Conservation (phyloP, 2,329 filamentous ascomycete species). For the Huntiella bhutanensis region DNA sequence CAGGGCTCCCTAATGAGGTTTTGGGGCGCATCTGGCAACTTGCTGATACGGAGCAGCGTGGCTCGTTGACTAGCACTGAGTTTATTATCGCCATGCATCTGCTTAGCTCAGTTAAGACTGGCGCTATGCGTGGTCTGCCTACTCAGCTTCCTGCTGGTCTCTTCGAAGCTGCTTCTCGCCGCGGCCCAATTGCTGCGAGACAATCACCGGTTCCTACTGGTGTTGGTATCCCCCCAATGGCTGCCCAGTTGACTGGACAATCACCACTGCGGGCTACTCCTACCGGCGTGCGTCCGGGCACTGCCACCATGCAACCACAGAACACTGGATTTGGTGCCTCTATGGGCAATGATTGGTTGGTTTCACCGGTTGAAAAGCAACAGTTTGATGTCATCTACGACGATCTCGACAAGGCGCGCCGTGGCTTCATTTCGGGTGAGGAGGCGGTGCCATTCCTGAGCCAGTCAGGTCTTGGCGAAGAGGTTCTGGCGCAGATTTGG, state of each 20-base stretch:
- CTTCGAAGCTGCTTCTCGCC: constrained; percentile 73
- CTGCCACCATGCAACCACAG: constrained; percentile 23
- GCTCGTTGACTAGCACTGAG: constrained; percentile 68
- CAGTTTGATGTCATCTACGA: constrained; percentile 77
- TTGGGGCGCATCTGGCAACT: constrained; percentile 93
- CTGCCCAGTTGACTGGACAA: constrained; percentile 49
- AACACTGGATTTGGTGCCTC: constrained; percentile 15
- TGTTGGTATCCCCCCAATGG: constrained; percentile 26
- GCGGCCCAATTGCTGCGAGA: constrained; percentile 26
- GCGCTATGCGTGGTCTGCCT: constrained; percentile 61
- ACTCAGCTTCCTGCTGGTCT: constrained; percentile 64
- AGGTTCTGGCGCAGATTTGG: constrained; percentile 86
- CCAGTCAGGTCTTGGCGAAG: constrained; percentile 76
- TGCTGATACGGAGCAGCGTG: constrained; percentile 82
- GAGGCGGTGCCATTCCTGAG: constrained; percentile 89
- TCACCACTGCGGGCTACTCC: constrained; percentile 33
- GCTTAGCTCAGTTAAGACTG: constrained; percentile 75
- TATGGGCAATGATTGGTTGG: constrained; percentile 48
- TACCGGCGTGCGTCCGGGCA: constrained; percentile 31
- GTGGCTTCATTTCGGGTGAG: constrained; percentile 77
- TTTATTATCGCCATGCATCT: constrained; percentile 98
- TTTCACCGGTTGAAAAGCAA: constrained; percentile 65
- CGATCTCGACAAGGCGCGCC: constrained; percentile 60
- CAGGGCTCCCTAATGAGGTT: constrained; percentile 71
- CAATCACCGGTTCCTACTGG: constrained; percentile 28